These are phyloP conservation scores for Penicillium turbatum DNA, from an alignment of 495 filamentous ascomycete genomes.

Conservation along the genomic window DNA sequence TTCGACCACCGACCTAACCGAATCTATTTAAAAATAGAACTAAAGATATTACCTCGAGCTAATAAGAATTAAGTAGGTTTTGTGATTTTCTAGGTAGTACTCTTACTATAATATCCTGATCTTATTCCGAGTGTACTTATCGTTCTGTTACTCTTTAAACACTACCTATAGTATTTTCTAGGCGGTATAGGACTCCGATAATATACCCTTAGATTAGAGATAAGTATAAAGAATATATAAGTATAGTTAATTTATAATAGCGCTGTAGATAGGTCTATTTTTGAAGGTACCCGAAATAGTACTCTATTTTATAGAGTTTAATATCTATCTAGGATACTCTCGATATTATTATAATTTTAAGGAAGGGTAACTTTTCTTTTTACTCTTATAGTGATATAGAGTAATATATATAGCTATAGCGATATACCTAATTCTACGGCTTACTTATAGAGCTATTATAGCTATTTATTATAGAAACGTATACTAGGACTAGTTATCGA, in stretches of 20 bases:
- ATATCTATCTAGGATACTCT: neutral
- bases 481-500: no score
- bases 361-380: no score
- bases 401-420: no score
- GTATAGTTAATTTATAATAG: neutral
- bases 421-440: no score
- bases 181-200: neutral
- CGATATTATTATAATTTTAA: neutral
- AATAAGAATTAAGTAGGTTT: neutral
- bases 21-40: neutral
- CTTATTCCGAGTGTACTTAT: neutral
- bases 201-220: neutral
- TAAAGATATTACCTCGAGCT: neutral
- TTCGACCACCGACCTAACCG: neutral
- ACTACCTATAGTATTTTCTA: no score
- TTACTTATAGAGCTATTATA: no score
- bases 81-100: neutral
- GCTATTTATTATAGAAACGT: no score
- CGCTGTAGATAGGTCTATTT: neutral
- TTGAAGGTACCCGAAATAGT: neutral
- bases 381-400: no score
- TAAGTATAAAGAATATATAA: neutral
- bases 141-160: neutral
- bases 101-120: neutral
- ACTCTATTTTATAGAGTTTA: neutral